Evolutionary conservation across 768 basidiomycete species (phyloP).

Genomic region (Leccinum barrowsii): DNA sequence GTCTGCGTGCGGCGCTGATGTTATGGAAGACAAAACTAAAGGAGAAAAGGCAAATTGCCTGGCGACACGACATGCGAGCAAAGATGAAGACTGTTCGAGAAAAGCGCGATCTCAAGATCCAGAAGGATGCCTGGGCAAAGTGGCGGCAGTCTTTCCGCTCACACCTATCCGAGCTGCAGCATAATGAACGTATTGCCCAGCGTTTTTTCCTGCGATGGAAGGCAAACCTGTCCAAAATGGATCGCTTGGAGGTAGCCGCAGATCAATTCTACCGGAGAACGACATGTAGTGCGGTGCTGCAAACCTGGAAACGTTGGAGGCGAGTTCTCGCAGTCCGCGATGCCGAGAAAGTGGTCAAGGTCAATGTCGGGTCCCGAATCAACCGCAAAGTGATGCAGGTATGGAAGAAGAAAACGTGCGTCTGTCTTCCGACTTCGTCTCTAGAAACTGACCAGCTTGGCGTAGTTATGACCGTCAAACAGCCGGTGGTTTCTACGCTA

Average conservation of each 20-base stretch:
- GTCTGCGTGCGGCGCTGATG: slow-evolving; percentile 39
- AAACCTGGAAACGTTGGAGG: slow-evolving; percentile 60
- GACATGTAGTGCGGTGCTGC: slow-evolving; percentile 37
- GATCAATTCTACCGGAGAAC: slow-evolving; percentile 42
- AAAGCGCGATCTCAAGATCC: slow-evolving; percentile 49
- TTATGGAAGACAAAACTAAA: slow-evolving; percentile 55
- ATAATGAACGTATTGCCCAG: slow-evolving; percentile 40
- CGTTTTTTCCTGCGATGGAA: slow-evolving; percentile 56
- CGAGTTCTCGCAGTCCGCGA: slow-evolving; percentile 39
- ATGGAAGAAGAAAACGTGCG: slow-evolving; percentile 62
- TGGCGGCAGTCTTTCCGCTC: slow-evolving; percentile 63
- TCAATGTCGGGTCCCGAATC: slow-evolving; percentile 47
- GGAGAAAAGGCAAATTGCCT: slow-evolving; percentile 53
- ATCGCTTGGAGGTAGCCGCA: slow-evolving; percentile 46
- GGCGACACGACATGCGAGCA: slow-evolving; percentile 67
- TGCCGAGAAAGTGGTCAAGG: slow-evolving; percentile 43
- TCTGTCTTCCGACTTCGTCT: slow-evolving; percentile 7
- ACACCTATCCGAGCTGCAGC: slow-evolving; percentile 49
- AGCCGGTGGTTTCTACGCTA: slow-evolving; percentile 44
- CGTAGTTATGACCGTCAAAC: slow-evolving; percentile 42
- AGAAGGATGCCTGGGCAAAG: slow-evolving; percentile 57
- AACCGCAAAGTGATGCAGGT: slow-evolving; percentile 43
- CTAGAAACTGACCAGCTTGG: slow-evolving; percentile 3
- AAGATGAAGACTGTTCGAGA: slow-evolving; percentile 64
- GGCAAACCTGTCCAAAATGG: slow-evolving; percentile 36